phyloP scores from a whole-genome alignment of 1,284 basidiomycete genomes.

The Ustilago bromivora region DNA sequence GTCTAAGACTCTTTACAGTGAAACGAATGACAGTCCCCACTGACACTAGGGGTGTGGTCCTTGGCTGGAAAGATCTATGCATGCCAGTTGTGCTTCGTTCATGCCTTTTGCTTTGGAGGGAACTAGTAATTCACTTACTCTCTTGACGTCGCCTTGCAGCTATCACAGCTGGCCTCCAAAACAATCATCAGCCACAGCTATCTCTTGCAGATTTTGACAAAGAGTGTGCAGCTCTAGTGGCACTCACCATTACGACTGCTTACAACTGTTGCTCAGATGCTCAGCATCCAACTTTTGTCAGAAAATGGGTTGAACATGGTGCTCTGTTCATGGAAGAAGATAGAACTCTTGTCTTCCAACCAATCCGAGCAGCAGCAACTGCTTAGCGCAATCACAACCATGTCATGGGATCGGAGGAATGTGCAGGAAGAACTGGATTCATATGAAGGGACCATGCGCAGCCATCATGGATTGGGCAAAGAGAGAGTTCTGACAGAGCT shows the following conservation, averaged over 20 bases:
- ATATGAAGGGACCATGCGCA: too few relatives aligned
- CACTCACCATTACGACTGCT: background rate
- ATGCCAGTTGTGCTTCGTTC: background rate
- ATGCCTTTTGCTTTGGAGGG: background rate
- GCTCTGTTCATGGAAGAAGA: background rate
- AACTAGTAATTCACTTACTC: slow-evolving; percentile 3
- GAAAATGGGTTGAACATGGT: background rate
- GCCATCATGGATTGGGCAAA: too few relatives aligned
- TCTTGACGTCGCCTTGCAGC: background rate
- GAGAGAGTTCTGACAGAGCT: too few relatives aligned
- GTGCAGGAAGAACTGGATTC: too few relatives aligned
- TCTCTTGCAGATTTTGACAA: background rate
- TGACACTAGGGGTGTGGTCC: background rate
- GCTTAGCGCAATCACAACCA: background rate
- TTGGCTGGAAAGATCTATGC: background rate
- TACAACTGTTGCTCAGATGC: background rate
- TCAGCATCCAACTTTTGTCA: background rate
- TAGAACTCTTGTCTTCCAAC: background rate
- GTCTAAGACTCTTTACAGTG: too few relatives aligned
- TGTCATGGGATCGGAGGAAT: too few relatives aligned
- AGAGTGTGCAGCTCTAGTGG: background rate
- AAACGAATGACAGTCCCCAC: background rate
- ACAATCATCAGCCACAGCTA: background rate
- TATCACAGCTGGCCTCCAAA: slow-evolving; percentile 2
- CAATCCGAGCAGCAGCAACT: background rate